Evolutionary conservation across 805 yeast species (phyloP).

Genomic region (Yarrowia sp.): DNA sequence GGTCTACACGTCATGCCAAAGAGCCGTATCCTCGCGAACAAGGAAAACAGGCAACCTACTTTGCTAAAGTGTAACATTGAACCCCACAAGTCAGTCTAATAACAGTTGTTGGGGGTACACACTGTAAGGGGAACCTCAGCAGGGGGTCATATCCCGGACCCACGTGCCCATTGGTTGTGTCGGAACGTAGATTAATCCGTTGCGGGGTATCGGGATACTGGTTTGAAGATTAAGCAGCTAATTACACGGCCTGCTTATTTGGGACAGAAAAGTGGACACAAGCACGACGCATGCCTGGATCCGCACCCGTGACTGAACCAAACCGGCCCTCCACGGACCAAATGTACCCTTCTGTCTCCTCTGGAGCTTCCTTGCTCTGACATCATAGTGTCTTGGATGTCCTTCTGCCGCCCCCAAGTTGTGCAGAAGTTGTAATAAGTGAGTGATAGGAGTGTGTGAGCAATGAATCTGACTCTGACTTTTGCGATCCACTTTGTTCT

Average conservation of each 20-base stretch:
- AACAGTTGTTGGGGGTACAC: neutral
- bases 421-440: no score
- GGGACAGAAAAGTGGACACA: neutral
- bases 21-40: neutral
- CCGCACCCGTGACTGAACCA: no score
- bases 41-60: neutral
- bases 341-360: no score
- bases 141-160: neutral
- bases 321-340: no score
- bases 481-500: no score
- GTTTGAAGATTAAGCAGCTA: no score
- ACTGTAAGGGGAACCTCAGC: neutral
- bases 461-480: no score
- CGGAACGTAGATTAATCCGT: conserved; percentile 1
- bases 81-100: neutral
- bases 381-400: no score
- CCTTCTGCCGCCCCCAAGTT: no score
- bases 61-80: neutral
- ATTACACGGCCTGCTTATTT: conserved; percentile 9
- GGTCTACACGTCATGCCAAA: neutral
- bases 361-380: neutral
- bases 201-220: neutral
- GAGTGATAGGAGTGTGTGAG: no score
- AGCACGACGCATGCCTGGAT: no score
- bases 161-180: neutral